These are phyloP conservation scores for Carex cristatella DNA, from an alignment of 176 grass and related monocot species.

Conservation along the genomic window DNA sequence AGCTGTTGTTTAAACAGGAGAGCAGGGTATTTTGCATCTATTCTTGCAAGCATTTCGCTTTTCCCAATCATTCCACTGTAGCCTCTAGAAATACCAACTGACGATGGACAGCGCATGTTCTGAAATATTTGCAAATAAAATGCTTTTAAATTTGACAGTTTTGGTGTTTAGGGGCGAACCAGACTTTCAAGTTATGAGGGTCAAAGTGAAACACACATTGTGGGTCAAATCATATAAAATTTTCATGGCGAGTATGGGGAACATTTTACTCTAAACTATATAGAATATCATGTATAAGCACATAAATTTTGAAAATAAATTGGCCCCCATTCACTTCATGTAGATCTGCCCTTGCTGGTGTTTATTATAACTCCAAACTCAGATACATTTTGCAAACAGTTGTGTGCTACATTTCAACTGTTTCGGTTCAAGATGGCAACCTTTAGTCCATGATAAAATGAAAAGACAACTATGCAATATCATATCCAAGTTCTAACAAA, in stretches of 20 bases:
- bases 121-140: slow-evolving; percentile 30
- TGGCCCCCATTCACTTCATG: too few relatives aligned
- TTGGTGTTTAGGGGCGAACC: background rate
- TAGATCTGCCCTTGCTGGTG: background rate
- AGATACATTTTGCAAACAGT: background rate
- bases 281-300: too few relatives aligned
- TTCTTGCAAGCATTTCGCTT: slow-evolving; percentile 36
- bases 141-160: slow-evolving; percentile 16
- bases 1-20: slow-evolving; percentile 91
- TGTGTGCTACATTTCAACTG: background rate
- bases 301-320: too few relatives aligned
- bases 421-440: background rate
- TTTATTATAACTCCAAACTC: background rate
- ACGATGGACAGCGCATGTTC: slow-evolving; percentile 57
- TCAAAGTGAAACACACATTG: too few relatives aligned
- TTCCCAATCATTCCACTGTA: slow-evolving; percentile 82
- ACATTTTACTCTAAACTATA: too few relatives aligned
- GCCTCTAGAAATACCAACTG: slow-evolving; percentile 61
- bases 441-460: background rate
- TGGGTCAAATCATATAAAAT: too few relatives aligned
- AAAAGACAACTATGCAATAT: slow-evolving; percentile 11
- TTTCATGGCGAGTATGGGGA: too few relatives aligned
- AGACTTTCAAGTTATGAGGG: too few relatives aligned
- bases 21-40: slow-evolving; percentile 91
- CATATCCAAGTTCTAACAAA: background rate